phyloP scores from a whole-genome alignment of 306 rosid genomes.

The Dicorynia guianensis region DNA sequence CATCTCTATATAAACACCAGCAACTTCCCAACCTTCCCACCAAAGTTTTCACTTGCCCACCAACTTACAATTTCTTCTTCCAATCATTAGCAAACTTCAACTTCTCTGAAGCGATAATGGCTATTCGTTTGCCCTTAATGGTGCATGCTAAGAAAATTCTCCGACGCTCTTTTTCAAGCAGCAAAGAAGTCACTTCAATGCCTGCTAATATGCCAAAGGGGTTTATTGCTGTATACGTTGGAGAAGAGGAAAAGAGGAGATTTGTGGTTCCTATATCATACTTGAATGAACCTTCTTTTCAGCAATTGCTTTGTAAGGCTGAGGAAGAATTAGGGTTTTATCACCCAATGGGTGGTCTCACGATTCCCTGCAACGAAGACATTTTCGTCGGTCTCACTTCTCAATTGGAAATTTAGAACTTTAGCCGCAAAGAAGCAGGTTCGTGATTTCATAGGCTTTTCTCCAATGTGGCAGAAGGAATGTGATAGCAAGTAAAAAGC shows the following conservation, averaged over 20 bases:
- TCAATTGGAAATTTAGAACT: conserved; percentile 9
- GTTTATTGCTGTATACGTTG: conserved; percentile 45
- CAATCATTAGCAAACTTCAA: neutral
- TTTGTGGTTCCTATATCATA: conserved; percentile 49
- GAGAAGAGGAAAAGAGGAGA: conserved; percentile 45
- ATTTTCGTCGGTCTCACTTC: conserved; percentile 45
- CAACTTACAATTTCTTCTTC: neutral
- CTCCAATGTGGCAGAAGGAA: neutral
- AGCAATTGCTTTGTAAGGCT: conserved; percentile 41
- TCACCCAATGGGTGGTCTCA: conserved; percentile 55
- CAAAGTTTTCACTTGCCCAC: conserved; percentile 24
- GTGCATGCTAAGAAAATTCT: conserved; percentile 14
- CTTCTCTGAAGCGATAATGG: conserved; percentile 19
- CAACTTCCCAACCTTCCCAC: neutral
- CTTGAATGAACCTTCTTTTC: conserved; percentile 45
- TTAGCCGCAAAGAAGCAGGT: neutral
- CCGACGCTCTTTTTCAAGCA: conserved; percentile 2
- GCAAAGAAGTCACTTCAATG: conserved; percentile 1
- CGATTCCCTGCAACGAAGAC: conserved; percentile 50
- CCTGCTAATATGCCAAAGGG: conserved; percentile 38
- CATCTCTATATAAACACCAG: conserved; percentile 7
- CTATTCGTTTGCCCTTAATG: conserved; percentile 18
- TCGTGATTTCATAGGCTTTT: neutral
- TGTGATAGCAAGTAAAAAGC: neutral
- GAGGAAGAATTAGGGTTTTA: conserved; percentile 50